Base-by-base conservation (phyloP, 1,284 basidiomycete species). In the Cryptococcus hybrid region DNA sequence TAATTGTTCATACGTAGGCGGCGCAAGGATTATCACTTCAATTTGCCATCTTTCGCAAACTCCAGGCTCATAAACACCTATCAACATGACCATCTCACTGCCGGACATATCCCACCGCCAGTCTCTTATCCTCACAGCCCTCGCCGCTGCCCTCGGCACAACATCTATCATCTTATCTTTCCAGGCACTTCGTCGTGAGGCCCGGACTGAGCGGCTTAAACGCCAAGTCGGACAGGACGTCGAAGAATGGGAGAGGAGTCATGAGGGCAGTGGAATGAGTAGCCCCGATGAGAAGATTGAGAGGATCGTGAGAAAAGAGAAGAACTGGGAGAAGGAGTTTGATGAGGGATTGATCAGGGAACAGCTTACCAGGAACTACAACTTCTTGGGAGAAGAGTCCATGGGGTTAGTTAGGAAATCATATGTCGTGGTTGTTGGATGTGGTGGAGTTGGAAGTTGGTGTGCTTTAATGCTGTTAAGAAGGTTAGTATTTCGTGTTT, bases 401-500 rank as follows among this genome's bases (percentile, higher is more conserved):
- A 96, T 98, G 92, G 73, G 79, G 9, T 86, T 85, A 67, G 83
- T 99, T 46, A 82, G 96, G 57, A 74, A 83, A 24, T 84, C 86
- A 6, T 86, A 83, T 15, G 92, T 98, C 3, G 90, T 92, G 18
- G 82, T 99, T 24, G 78, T 99, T 7, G 96, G 96, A 3, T 92
- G 93, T 63, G 96, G 96, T 57, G 96, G 96, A 5, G 96, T 99
- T 1, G 94, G 95, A 0, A 92, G 89, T 66, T 95, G 92, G 88
- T 89, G 88, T 34, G 93, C 95, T 5, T 85, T 95, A 37, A 97
- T 97, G 92, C 85, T 97, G 47, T 88, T 87, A 36, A 81, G 93
- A 73, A 78, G 74, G 74, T 73, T 71, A 71, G 89, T 84, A 47
- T 13, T 34, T 35, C 49, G n/a, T 50, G 13, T 12, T 15, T 9